Base-by-base conservation (phyloP, 768 basidiomycete genomes). In the Xerocomellus dryophilus region DNA sequence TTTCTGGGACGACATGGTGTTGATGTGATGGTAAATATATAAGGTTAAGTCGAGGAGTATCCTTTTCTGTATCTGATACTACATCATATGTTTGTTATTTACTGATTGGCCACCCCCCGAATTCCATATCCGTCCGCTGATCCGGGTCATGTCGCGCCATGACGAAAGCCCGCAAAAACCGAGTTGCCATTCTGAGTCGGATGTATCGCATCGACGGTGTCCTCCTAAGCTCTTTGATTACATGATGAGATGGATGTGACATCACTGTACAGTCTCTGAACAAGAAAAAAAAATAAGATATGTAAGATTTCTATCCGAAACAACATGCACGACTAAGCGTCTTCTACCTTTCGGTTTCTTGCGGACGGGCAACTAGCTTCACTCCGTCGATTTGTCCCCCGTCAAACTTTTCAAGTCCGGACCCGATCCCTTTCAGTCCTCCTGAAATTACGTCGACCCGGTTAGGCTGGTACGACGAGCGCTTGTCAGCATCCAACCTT, bases 331-430 rank as follows among this genome's bases (percentile, higher is more conserved):
- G 48, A 54, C 65, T 50, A 63, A 56, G 60, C 43, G 39, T 44
- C 21, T 59, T 62, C 67, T 68, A 68, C 67, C 67, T 67, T 69
- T 71, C 67, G 9, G 74, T 78, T 45, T 79, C 78, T 61, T 74
- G 72, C 8, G 78, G 79, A 44, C 60, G 70, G 51, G 66, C 70
- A 47, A 80, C 69, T 35, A 81, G 60, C 61, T 80, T 81, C 23
- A 71, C 61, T 4, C 76, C 77, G 43, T 76, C 78, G 17, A 80
- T 72, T 56, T 73, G 62, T 31, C 72, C 71, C 4, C 68, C 65
- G 54, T 73, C 65, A 61, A 82, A 60, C 42, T 73, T 68, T 61
- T 72, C 67, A 44, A 83, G 60, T 9, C 75, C 81, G 12, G 64
- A 64, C 32, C 63, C 60, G 41, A 81, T 74, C 11, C 74, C 79